phyloP scores from a whole-genome alignment of 2,329 filamentous ascomycete genomes.

The Aspergillus texensis region DNA sequence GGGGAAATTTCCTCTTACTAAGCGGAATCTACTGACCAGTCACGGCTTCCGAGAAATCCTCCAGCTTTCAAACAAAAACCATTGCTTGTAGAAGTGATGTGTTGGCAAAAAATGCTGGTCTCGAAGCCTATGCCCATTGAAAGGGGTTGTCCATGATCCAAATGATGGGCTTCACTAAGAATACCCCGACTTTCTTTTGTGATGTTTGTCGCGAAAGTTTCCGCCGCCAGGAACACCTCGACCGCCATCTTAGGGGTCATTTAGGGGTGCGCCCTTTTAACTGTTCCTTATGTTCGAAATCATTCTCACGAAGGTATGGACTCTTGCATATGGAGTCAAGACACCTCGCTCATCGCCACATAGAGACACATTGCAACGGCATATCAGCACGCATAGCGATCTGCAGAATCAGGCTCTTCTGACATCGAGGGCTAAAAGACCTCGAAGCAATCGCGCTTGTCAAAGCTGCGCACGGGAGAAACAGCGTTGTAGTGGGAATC shows the following conservation, averaged over 20 bases:
- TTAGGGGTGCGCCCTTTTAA: background rate
- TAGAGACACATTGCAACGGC: background rate
- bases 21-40: background rate
- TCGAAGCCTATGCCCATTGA: background rate
- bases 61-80: background rate
- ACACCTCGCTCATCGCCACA: background rate
- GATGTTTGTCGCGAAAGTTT: constrained; percentile 1
- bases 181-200: background rate
- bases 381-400: background rate
- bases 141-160: background rate
- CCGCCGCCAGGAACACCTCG: background rate
- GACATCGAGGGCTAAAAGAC: background rate
- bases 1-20: background rate
- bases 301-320: background rate
- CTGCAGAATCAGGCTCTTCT: background rate
- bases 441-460: background rate
- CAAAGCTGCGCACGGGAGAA: background rate
- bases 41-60: background rate
- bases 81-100: background rate
- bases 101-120: background rate
- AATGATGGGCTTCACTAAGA: background rate
- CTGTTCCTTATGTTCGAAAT: background rate
- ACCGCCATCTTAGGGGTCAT: background rate
- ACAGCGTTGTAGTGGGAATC: background rate
- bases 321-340: background rate